Base-by-base conservation (phyloP, 768 basidiomycete genomes). In the Porpolomopsis calyptriformis region DNA sequence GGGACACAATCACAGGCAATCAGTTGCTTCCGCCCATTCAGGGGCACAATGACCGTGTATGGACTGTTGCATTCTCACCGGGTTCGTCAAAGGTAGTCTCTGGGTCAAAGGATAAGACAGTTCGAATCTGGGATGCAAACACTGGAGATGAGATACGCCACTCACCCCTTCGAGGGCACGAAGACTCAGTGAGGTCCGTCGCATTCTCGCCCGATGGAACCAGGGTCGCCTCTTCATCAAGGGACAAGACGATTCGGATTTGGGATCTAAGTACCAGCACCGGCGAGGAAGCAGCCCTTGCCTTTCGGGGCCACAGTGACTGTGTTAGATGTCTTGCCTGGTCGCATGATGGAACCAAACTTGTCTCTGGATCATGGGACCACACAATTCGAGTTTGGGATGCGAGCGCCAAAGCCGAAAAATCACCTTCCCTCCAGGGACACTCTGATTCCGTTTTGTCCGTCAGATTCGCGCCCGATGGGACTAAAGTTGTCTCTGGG, bases 381-480 rank as follows among this genome's bases (percentile, higher is more conserved):
- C n/a, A 39, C 2, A 39, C 37, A n/a, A 39, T 39, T 19, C n/a
- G 37, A 39, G 37, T 39, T 10, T 39, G 37, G 37, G 37, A 39
- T 39, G 37, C 37, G 20, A 19, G 20, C n/a, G 20, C 16, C 10
- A 19, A 19, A 12, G 20, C n/a, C 10, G 20, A 12, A 4, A 39
- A 16, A 12, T 39, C n/a, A 18, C 14, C 7, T 22, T 14, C 2
- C 4, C 14, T 44, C 18, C 16, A 11, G n/a, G 43, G 26, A 14
- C 43, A 44, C 20, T 2, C 4, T 6, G 4, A 19, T 39, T 10
- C 3, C 4, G 37, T 39, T 19, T 3, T 3, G 11, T 39, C 37
- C 20, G 37, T 39, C n/a, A 19, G n/a, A 10, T 39, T 39, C 37
- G n/a, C 37, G 16, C 37, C n/a, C 11, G 20, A 39, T 20, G 20